These are phyloP conservation scores for Cercospora sp. DNA, from an alignment of 2,329 filamentous ascomycete species.

Conservation along the genomic window DNA sequence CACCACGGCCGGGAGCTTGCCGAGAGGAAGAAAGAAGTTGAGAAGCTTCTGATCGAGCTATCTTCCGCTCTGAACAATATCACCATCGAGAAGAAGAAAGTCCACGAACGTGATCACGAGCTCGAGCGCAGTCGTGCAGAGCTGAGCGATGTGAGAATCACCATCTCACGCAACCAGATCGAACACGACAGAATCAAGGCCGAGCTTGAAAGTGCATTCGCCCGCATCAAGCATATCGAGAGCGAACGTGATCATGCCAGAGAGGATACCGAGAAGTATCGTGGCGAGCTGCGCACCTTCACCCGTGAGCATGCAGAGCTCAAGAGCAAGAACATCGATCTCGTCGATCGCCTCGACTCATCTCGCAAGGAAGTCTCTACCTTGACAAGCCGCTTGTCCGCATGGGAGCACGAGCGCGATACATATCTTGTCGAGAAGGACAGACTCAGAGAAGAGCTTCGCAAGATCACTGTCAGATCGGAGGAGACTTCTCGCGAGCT, in stretches of 20 bases:
- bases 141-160: constrained; percentile 29
- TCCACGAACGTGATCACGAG: constrained; percentile 35
- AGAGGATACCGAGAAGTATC: constrained; percentile 34
- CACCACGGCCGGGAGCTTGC: constrained; percentile 31
- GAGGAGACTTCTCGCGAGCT: constrained; percentile 34
- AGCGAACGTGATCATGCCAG: constrained; percentile 33
- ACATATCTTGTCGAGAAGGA: constrained; percentile 35
- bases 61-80: constrained; percentile 30
- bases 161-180: constrained; percentile 27
- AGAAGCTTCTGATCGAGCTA: constrained; percentile 38
- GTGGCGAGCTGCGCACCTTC: constrained; percentile 32
- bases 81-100: constrained; percentile 32
- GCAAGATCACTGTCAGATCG: constrained; percentile 28
- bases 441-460: constrained; percentile 35
- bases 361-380: constrained; percentile 33
- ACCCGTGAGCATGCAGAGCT: constrained; percentile 36
- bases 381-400: constrained; percentile 32
- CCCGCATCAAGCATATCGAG: constrained; percentile 29
- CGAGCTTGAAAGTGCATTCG: constrained; percentile 30
- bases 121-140: constrained; percentile 33
- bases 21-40: constrained; percentile 36
- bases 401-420: constrained; percentile 33
- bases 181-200: constrained; percentile 33
- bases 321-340: constrained; percentile 31
- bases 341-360: constrained; percentile 30